These are phyloP conservation scores for Solanum bulbocastanum DNA, from an alignment of 257 asterid genomes.

Conservation along the genomic window DNA sequence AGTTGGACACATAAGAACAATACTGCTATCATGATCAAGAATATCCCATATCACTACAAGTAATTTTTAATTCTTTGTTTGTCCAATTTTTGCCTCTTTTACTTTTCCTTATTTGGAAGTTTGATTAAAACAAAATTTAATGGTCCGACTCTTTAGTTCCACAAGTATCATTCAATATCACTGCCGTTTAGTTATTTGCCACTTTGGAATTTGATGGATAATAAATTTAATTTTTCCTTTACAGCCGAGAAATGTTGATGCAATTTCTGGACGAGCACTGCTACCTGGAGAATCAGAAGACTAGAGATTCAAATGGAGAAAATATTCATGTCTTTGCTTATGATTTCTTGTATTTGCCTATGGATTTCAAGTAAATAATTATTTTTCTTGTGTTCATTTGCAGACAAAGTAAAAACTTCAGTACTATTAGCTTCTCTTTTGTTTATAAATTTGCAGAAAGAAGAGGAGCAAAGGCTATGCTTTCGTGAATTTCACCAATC, in stretches of 20 bases:
- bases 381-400: not conserved
- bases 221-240: not conserved
- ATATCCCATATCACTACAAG: constrained; percentile 49
- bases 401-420: not conserved
- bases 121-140: no score
- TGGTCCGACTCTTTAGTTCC: not conserved
- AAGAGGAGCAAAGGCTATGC: constrained; percentile 49
- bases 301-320: not conserved
- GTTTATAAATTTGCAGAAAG: constrained; percentile 14
- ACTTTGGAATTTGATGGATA: not conserved
- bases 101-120: not conserved
- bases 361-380: constrained; percentile 42
- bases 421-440: not conserved
- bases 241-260: constrained; percentile 33
- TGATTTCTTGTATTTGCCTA: constrained; percentile 57
- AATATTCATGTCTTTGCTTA: constrained; percentile 21
- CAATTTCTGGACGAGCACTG: constrained; percentile 35
- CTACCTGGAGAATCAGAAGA: constrained; percentile 17
- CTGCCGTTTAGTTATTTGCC: not conserved
- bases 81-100: not conserved
- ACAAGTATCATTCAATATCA: not conserved
- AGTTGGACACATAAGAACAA: constrained; percentile 6
- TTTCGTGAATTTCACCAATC: constrained; percentile 49
- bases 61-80: not conserved
- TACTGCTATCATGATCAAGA: constrained; percentile 52